Evolutionary conservation across 805 yeast genomes (phyloP).

Genomic region (Candida taoyuanica): DNA sequence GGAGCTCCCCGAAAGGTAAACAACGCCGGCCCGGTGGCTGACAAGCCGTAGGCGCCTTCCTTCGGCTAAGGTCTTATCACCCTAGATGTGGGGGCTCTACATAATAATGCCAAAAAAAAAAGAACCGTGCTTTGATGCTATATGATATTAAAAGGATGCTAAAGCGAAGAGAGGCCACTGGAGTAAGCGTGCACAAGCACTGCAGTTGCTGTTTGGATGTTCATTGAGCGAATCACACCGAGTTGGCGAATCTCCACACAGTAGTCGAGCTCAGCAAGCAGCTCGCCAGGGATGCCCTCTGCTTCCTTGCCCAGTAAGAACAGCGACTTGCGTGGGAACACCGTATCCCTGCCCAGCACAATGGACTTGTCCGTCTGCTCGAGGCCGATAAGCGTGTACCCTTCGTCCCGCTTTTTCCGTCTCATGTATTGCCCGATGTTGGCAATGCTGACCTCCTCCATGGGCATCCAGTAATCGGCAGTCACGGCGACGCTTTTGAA

Average conservation of each 20-base stretch:
- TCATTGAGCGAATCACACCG: slow-evolving; percentile 93
- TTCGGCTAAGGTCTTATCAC: too few relatives aligned
- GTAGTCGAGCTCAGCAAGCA: slow-evolving; percentile 74
- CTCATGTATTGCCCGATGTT: slow-evolving; percentile 54
- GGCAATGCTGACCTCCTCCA: slow-evolving; percentile 63
- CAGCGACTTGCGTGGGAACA: slow-evolving; percentile 76
- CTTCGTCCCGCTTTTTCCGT: slow-evolving; percentile 55
- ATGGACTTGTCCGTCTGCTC: slow-evolving; percentile 93
- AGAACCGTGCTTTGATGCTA: too few relatives aligned
- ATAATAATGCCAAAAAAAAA: too few relatives aligned
- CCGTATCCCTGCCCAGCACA: slow-evolving; percentile 53
- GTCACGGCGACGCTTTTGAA: slow-evolving; percentile 90
- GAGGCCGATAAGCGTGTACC: slow-evolving; percentile 82
- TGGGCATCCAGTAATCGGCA: slow-evolving; percentile 95
- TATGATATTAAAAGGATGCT: too few relatives aligned
- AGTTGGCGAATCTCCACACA: slow-evolving; percentile 90
- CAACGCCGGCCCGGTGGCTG: slow-evolving; percentile 9
- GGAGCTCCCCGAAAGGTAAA: slow-evolving; percentile 3
- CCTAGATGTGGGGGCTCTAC: too few relatives aligned
- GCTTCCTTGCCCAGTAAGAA: slow-evolving; percentile 81
- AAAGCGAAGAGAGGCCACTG: too few relatives aligned
- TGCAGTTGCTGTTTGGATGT: slow-evolving; percentile 95
- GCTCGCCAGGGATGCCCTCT: slow-evolving; percentile 86
- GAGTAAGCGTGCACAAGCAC: slow-evolving; percentile 90
- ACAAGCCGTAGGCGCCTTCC: too few relatives aligned